Evolutionary conservation across 1,284 basidiomycete genomes (phyloP), one percentile per base, ranked within the genome.

Genomic region (Waitea zeae): DNA sequence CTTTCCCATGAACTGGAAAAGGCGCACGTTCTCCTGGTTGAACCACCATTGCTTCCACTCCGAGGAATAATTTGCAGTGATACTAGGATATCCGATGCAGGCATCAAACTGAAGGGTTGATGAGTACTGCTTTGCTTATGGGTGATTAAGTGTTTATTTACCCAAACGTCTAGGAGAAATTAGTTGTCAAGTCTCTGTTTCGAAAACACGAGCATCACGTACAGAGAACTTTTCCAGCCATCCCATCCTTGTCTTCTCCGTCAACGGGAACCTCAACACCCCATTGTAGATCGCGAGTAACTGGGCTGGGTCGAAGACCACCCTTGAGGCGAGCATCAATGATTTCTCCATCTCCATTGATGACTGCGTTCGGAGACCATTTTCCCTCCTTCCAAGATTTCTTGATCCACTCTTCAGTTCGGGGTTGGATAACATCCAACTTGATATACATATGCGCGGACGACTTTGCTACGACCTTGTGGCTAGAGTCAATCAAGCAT

Each of bases 1-100:
- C 57, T 93, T 93, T 49, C 88, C 88, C 95, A 99, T 99, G 65
- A 99, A 99, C 56, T 99, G 95, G 61, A 88, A 96, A 36, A 98
- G 62, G 45, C 76, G 68, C 44, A 99, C 92, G 46, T 97, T 69
- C 45, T 89, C 66, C 3, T 84, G 84, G 52, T 93, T 84, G 53
- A 87, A 78, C 95, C 95, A 99, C 95, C 95, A 99, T 52, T 79
- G 67, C 53, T 83, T 75, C 95, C 95, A 99, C 42, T 95, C 79
- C 32, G 79, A 62, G 15, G 89, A 95, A 61, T 95, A 93, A 51
- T 82, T 86, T 37, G 90, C 89, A 4, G 93, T 99, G 48, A 99
- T 97, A 56, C 89, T 95, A 3, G 88, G 81, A 56, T 99, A 99
- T 37, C 95, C 95, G 41, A 96, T 89, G 12, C 88, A 87, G 0